phyloP scores from a whole-genome alignment of 176 grass and related monocot species.

The Oryza officinalis region DNA sequence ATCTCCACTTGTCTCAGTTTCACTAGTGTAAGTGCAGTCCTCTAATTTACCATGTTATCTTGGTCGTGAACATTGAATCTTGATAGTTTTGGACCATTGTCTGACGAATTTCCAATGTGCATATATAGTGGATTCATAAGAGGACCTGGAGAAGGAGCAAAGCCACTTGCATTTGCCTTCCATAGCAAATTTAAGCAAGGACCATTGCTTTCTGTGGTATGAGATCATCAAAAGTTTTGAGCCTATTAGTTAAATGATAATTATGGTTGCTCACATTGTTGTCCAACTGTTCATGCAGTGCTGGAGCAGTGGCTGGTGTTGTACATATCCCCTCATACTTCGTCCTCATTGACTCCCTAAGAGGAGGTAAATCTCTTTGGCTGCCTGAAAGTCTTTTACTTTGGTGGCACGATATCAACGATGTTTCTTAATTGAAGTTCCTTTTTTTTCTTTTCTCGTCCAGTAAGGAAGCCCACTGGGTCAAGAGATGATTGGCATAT shows the following conservation, averaged over 20 bases:
- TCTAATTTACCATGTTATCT: background rate
- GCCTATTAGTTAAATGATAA: background rate
- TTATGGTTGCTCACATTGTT: conserved; percentile 22
- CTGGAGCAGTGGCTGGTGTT: conserved; percentile 93
- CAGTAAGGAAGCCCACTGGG: background rate
- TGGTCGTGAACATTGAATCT: background rate
- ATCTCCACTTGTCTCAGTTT: conserved; percentile 72
- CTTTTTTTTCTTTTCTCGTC: background rate
- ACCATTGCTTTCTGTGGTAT: conserved; percentile 91
- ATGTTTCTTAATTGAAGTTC: background rate
- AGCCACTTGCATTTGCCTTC: conserved; percentile 83
- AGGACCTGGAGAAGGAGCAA: conserved; percentile 82
- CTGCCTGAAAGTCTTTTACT: background rate
- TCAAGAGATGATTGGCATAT: background rate
- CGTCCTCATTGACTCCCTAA: conserved; percentile 50
- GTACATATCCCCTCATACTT: conserved; percentile 91
- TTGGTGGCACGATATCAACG: background rate
- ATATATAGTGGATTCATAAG: conserved; percentile 87
- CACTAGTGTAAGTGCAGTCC: conserved; percentile 71
- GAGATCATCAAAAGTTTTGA: conserved; percentile 16
- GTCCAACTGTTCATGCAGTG: conserved; percentile 56
- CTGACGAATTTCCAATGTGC: conserved; percentile 18
- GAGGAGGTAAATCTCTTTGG: conserved; percentile 25
- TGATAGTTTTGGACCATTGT: conserved; percentile 14
- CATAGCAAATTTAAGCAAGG: conserved; percentile 97